phyloP scores from a whole-genome alignment of 805 yeast species.

The Brettanomyces nanus region DNA sequence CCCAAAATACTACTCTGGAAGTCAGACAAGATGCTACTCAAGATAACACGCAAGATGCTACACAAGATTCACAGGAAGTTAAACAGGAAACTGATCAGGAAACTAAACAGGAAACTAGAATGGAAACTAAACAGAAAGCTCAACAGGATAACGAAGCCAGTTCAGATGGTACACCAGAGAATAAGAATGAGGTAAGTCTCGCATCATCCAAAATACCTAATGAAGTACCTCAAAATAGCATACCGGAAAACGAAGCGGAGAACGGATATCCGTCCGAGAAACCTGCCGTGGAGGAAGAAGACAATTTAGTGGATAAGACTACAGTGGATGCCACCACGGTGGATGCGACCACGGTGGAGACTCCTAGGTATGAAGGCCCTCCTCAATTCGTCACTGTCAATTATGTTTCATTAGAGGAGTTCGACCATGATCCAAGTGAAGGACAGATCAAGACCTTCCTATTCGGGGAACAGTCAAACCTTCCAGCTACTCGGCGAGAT shows the following conservation, averaged over 20 bases:
- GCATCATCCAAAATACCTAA: neutral
- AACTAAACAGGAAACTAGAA: conserved; percentile 1
- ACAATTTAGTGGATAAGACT: conserved; percentile 1
- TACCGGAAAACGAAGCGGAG: conserved; percentile 2
- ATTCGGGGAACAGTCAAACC: conserved; percentile 54
- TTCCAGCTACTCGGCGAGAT: conserved; percentile 45
- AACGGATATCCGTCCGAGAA: conserved; percentile 3
- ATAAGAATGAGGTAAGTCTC: conserved; percentile 1
- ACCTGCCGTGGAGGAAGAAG: neutral
- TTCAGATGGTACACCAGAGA: neutral
- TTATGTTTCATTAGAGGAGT: conserved; percentile 44
- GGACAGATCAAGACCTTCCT: conserved; percentile 32
- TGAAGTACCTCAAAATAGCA: neutral
- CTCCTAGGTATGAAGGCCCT: conserved; percentile 53
- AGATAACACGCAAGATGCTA: conserved; percentile 3
- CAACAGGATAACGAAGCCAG: conserved; percentile 1
- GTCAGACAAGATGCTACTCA: conserved; percentile 9
- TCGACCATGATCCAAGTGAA: conserved; percentile 23
- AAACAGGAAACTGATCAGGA: neutral
- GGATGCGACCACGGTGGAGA: neutral
- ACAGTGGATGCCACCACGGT: neutral
- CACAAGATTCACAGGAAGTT: neutral
- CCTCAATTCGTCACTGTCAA: conserved; percentile 50
- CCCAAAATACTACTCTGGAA: conserved; percentile 1
- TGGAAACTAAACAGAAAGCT: neutral